Conservation (phyloP, 306 rosid species). For the Arachis hypogaea region DNA sequence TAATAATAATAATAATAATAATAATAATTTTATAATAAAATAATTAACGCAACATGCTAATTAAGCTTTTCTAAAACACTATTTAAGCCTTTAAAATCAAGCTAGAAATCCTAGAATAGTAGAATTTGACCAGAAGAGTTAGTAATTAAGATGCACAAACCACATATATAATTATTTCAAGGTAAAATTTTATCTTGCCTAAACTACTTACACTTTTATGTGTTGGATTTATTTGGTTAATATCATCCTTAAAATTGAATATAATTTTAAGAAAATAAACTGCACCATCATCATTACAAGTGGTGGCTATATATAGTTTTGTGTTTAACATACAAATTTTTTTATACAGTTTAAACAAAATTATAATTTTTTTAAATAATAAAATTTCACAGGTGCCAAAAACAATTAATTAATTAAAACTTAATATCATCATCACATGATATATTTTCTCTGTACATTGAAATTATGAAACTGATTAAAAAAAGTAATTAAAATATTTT, state of each 20-base stretch:
- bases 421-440: neutral
- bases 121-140: neutral
- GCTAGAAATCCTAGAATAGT: neutral
- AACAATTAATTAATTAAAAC: neutral
- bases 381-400: no score
- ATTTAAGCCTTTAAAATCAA: neutral
- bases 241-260: no score
- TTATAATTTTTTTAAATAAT: no score
- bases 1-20: neutral
- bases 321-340: no score
- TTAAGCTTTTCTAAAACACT: neutral
- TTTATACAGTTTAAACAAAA: no score
- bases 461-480: neutral
- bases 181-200: neutral
- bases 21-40: neutral
- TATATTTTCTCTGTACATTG: neutral
- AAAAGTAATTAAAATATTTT: constrained; percentile 4
- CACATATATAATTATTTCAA: neutral
- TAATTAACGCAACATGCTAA: no score
- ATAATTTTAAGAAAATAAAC: no score
- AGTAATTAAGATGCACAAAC: no score
- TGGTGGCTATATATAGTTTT: no score
- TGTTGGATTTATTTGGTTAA: no score
- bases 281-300: no score
- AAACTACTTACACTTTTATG: neutral